Conservation (phyloP, 176 grass and related monocot genomes). For the Triticum dicoccoides region DNA sequence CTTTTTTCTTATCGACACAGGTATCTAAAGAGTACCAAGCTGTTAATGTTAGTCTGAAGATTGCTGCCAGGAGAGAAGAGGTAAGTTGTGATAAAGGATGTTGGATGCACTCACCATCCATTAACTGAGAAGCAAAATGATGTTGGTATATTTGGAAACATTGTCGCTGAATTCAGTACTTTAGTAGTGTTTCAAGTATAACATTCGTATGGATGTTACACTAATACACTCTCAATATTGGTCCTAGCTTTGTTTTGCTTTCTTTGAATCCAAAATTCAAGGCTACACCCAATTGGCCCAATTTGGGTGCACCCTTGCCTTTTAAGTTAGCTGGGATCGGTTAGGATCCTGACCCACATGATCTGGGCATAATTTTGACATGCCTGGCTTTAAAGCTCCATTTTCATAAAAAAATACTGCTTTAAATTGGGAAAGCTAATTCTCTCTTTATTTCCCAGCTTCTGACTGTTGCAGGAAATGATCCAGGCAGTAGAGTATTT, state of each 20-base stretch:
- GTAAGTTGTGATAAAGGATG: slow-evolving; percentile 37
- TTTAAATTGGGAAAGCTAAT: slow-evolving; percentile 34
- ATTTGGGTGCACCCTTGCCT: neutral
- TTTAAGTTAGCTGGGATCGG: neutral
- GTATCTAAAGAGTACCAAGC: slow-evolving; percentile 62
- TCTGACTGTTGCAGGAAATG: slow-evolving; percentile 48
- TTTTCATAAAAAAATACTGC: neutral
- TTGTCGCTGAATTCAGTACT: neutral
- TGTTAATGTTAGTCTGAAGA: slow-evolving; percentile 67
- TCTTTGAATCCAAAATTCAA: slow-evolving; percentile 11
- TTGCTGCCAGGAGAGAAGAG: slow-evolving; percentile 50
- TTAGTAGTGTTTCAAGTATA: slow-evolving; percentile 5
- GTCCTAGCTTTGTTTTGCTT: slow-evolving; percentile 8
- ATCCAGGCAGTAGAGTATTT: slow-evolving; percentile 64
- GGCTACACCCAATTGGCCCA: neutral
- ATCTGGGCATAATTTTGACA: neutral
- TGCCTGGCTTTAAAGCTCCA: neutral
- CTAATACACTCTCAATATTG: neutral
- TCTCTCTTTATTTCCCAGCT: slow-evolving; percentile 41
- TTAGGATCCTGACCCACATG: neutral
- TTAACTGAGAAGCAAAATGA: slow-evolving; percentile 5
- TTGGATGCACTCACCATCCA: neutral
- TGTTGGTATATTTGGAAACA: neutral
- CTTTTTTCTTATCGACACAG: slow-evolving; percentile 42
- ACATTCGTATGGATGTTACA: neutral